A percentile compares a stretch with the other conserved stretches of the same genome.
These are phyloP conservation scores for Globisporangium cystogenes DNA, from an alignment of 352 stramenopile species.

Conservation along the genomic window DNA sequence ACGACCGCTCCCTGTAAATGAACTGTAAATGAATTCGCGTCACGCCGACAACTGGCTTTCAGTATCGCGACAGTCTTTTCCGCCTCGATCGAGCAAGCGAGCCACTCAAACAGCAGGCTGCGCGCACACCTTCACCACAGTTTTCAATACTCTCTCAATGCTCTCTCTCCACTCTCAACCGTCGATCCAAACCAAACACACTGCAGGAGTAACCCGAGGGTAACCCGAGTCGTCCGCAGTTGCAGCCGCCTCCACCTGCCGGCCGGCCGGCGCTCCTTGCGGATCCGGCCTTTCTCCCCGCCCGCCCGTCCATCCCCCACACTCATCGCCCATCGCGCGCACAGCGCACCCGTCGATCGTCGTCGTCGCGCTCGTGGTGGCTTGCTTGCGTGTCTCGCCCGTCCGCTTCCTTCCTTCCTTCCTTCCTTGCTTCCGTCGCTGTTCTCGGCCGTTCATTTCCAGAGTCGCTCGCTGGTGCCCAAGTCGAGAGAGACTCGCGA, in stretches of 20 bases:
- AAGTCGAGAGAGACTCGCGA: too few relatives aligned
- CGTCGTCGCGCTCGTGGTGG: too few relatives aligned
- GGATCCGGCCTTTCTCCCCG: not conserved
- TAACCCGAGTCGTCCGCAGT: not conserved
- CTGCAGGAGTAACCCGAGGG: too few relatives aligned
- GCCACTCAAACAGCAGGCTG: too few relatives aligned
- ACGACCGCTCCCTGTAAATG: not conserved
- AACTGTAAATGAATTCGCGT: not conserved
- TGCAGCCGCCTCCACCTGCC: too few relatives aligned
- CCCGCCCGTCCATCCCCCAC: not conserved
- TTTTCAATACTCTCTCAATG: too few relatives aligned
- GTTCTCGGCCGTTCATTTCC: slow-evolving; percentile 9
- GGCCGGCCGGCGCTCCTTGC: not conserved
- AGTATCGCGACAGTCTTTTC: not conserved
- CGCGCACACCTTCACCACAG: too few relatives aligned
- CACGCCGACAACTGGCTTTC: not conserved
- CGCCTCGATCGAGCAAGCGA: not conserved
- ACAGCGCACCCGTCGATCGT: not conserved
- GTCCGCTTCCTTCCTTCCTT: not conserved
- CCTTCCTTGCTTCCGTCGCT: slow-evolving; percentile 1
- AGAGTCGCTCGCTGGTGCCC: slow-evolving; percentile 7
- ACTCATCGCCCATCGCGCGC: not conserved
- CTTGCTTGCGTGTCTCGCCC: slow-evolving; percentile 5
- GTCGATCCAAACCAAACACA: too few relatives aligned
- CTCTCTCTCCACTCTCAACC: too few relatives aligned